Conservation (phyloP, 148 eudicot species). For the Beta vulgaris region DNA sequence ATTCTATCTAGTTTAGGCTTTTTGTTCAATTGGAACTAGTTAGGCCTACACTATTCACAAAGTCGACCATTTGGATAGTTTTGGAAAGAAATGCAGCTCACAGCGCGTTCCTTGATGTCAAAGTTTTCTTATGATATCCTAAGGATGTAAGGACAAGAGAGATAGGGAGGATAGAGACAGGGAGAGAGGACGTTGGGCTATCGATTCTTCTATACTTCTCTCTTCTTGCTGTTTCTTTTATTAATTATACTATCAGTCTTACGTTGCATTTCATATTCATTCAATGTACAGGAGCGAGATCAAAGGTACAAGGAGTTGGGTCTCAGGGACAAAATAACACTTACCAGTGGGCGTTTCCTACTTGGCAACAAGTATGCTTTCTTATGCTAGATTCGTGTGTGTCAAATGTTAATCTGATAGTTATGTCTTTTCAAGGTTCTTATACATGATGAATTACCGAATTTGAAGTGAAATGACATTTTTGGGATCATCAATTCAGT, state of each 20-base stretch:
- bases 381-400: constrained; percentile 4
- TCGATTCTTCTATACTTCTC: neutral
- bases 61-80: neutral
- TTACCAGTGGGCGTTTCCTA: constrained; percentile 97
- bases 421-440: neutral
- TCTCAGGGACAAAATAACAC: constrained; percentile 90
- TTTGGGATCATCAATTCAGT: neutral
- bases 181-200: neutral
- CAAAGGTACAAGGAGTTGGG: constrained; percentile 98
- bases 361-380: constrained; percentile 88
- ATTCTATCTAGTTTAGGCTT: neutral
- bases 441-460: neutral
- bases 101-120: neutral
- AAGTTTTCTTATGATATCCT: neutral
- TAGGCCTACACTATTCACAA: neutral
- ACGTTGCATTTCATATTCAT: constrained; percentile 11
- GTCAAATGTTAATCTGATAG: neutral
- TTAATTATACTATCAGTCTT: neutral
- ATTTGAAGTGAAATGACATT: neutral
- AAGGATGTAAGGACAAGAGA: neutral
- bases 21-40: neutral
- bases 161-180: neutral
- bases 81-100: neutral
- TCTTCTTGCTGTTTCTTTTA: neutral
- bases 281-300: constrained; percentile 74